Percentiles rank a stretch among this genome's conserved stretches.
phyloP scores from a whole-genome alignment of 176 grass and related monocot species.

The Carex parvula region DNA sequence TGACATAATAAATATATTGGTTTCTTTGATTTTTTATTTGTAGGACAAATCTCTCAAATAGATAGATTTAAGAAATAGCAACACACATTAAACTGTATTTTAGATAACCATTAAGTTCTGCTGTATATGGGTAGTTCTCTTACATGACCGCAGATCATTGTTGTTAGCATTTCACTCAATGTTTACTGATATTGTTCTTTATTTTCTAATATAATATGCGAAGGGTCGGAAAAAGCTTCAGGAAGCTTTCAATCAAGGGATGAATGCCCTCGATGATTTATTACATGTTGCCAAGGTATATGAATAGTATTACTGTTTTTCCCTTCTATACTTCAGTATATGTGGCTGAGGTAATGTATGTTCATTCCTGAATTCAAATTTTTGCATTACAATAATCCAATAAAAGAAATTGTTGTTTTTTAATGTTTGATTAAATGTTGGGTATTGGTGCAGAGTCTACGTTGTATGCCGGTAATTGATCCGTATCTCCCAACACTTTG shows the following conservation, averaged over 20 bases:
- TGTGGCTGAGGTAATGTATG: neutral
- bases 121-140: neutral
- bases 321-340: neutral
- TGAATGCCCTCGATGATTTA: conserved; percentile 73
- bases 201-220: conserved; percentile 29
- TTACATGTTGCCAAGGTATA: conserved; percentile 78
- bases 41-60: neutral
- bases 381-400: conserved; percentile 20
- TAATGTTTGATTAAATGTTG: neutral
- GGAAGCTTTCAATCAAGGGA: conserved; percentile 67
- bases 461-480: conserved; percentile 94
- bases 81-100: neutral
- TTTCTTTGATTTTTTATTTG: neutral
- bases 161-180: conserved; percentile 4
- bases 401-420: neutral
- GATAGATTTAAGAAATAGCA: neutral
- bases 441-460: conserved; percentile 49
- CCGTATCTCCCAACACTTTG: conserved; percentile 71
- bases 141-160: neutral
- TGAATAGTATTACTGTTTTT: neutral
- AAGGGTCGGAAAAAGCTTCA: conserved; percentile 75
- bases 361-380: conserved; percentile 12
- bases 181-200: neutral
- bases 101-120: neutral
- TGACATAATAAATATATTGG: neutral